These are phyloP conservation scores for Podila epigama DNA, from an alignment of 192 early-diverging fungal genomes.

Conservation along the genomic window DNA sequence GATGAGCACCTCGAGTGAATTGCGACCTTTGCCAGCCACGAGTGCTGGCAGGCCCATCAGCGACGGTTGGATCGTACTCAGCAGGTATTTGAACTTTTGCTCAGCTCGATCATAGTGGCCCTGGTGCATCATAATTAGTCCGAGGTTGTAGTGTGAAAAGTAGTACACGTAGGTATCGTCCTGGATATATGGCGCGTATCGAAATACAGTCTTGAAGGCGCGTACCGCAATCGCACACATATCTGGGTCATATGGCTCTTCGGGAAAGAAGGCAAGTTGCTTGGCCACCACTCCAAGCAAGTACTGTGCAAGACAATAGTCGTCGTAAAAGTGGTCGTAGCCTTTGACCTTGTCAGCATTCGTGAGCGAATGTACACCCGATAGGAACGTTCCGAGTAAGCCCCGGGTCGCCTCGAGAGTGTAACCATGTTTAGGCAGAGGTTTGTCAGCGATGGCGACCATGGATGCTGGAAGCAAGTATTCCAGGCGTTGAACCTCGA, in stretches of 20 bases:
- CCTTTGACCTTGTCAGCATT: conserved; percentile 18
- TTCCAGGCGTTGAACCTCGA: conserved; percentile 20
- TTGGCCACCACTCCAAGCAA: conserved; percentile 70
- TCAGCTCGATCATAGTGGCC: conserved; percentile 49
- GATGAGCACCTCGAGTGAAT: conserved; percentile 70
- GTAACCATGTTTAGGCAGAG: conserved; percentile 21
- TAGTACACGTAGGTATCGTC: conserved; percentile 71
- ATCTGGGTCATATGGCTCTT: conserved; percentile 36
- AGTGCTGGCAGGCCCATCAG: conserved; percentile 44
- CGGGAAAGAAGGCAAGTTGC: conserved; percentile 59
- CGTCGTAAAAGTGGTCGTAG: conserved; percentile 74
- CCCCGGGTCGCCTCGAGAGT: conserved; percentile 50
- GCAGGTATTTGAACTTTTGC: conserved; percentile 58
- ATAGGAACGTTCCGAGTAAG: conserved; percentile 29
- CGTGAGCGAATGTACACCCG: conserved; percentile 21
- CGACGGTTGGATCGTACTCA: conserved; percentile 45
- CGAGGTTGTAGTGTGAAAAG: conserved; percentile 63
- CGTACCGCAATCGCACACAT: conserved; percentile 24
- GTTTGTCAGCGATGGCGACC: conserved; percentile 20
- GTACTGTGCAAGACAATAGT: conserved; percentile 76
- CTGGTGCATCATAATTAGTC: conserved; percentile 52
- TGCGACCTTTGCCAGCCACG: conserved; percentile 65
- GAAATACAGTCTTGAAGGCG: conserved; percentile 56
- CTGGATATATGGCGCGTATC: conserved; percentile 61
- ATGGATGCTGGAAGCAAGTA: conserved; percentile 31